Evolutionary conservation across 257 asterid species (phyloP), one percentile per base, ranked within the genome.

Genomic region (Solanum tarapatanum): DNA sequence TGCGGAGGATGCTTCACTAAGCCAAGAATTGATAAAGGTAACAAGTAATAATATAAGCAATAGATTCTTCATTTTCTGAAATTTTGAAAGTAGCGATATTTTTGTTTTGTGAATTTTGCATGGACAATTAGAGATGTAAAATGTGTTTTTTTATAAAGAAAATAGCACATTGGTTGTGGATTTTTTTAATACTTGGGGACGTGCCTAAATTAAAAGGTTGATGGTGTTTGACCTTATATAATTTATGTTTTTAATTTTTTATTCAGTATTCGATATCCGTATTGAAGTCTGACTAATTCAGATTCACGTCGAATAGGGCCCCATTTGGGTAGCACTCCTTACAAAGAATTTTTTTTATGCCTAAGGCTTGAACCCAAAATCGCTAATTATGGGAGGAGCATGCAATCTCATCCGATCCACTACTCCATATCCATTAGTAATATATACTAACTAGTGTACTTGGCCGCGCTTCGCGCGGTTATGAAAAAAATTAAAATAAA

Each of bases 251-350:
- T 41, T 3, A 3, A 26, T 10, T 3, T 39, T 39, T 3, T 3
- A 41, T 41, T 11, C 0, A 11, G 5, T 11, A 5, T 48, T 14
- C 0, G 21, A 48, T 48, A 48, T 48, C 0, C 8, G 0, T 14
- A 48, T 48, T 14, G 8, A 48, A 48, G 0, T 48, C 3, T 48
- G 1, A 48, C 8, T 14, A 14, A 48, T 48, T 48, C 2, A 14
- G 0, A 48, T 48, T 14, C 60, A 48, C 0, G 0, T 0, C 60
- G 19, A 48, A 48, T 48, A 48, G 21, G 8, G 8, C 1, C 3
- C 3, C 3, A 14, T 48, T 48, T 48, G 3, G 21, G 8, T 48
- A 48, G 21, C 8, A 48, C 21, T 48, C 7, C 7, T 48, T 48
- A 14, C 19, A 6, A 14, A 5, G 1, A 2, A 14, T 2, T 48